Base-by-base conservation (phyloP, 352 stramenopile species). In the Globisporangium uncinulatum region DNA sequence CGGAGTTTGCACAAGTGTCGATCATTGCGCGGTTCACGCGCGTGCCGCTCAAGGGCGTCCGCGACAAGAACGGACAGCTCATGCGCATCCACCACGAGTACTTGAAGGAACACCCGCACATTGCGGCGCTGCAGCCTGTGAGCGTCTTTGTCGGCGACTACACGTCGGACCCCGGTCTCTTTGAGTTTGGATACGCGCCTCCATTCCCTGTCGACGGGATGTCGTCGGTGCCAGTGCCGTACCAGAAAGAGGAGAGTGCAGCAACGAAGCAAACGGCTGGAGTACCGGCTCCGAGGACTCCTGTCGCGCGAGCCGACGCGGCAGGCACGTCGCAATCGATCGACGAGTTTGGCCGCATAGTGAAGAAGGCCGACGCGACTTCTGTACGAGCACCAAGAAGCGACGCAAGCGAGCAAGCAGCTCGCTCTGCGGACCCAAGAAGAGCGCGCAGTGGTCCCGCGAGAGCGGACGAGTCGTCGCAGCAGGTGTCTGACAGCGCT, bases 51-150 rank as follows among this genome's bases (percentile, higher is more conserved):
- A 63, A 69, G 41, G 74, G 79, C 3, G 59, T 90, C 31, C 78
- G 79, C 5, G 79, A 91, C 62, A 94, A 94, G 70, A 91, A 94
- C 50, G 76, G 74, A 1, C 69, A 89, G 44, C 66, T 94, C 36
- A 80, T 86, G 72, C 73, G 76, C n/a, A 68, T 90, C 13, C 79
- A 79, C 49, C 67, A 74, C 24, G 79, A 90, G 50, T 94, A 94
- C 42, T 62, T 85, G 19, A 72, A 80, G 44, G 83, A 94, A 32
- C 88, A 94, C 51, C 83, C 81, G 8, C 69, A 80, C 46, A 43
- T 94, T 14, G 54, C 61, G 0, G 62, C 60, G 11, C 62, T 94
- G 32, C 68, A 79, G 52, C 70, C 67, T 11, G 76, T 89, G 19
- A 70, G 67, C 15, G 51, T 55, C n/a, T 78, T 74, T 43, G 58